A percentile compares a stretch with the other conserved stretches of the same genome.
These are phyloP conservation scores for Venturia asperata DNA, from an alignment of 2,329 filamentous ascomycete genomes.

Conservation along the genomic window DNA sequence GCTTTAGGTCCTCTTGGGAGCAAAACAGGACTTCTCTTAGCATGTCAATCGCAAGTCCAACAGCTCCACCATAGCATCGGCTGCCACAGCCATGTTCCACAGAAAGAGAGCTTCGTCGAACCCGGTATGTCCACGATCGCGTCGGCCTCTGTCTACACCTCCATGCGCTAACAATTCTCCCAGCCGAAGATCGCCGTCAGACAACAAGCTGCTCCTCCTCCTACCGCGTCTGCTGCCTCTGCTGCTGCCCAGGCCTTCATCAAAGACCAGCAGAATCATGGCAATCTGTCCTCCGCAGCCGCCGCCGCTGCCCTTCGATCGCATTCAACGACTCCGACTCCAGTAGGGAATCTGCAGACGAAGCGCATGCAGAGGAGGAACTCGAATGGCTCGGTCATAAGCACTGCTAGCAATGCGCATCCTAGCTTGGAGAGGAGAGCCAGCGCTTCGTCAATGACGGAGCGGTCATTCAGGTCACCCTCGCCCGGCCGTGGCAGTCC, in stretches of 20 bases:
- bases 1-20: not conserved
- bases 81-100: slow-evolving; percentile 1
- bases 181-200: slow-evolving; percentile 12
- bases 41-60: not conserved
- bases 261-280: slow-evolving; percentile 56
- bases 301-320: slow-evolving; percentile 79
- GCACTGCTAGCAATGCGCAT: slow-evolving; percentile 40
- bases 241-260: slow-evolving; percentile 78
- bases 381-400: slow-evolving; percentile 60
- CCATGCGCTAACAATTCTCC: slow-evolving; percentile 3
- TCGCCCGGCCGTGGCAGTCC: slow-evolving; percentile 38
- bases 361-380: slow-evolving; percentile 72
- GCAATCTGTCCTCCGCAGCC: slow-evolving; percentile 69
- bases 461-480: slow-evolving; percentile 76
- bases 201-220: slow-evolving; percentile 35
- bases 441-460: slow-evolving; percentile 77
- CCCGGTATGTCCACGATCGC: not conserved
- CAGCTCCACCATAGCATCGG: not conserved
- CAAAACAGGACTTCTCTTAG: not conserved
- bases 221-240: slow-evolving; percentile 66
- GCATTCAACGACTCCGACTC: slow-evolving; percentile 68
- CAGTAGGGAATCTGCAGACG: slow-evolving; percentile 75
- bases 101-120: slow-evolving; percentile 7
- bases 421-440: slow-evolving; percentile 34
- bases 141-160: not conserved